Percentiles rank a stretch among this genome's conserved stretches.
Evolutionary conservation across 257 asterid species (phyloP).

Genomic region (Dorcoceras hygrometricum): DNA sequence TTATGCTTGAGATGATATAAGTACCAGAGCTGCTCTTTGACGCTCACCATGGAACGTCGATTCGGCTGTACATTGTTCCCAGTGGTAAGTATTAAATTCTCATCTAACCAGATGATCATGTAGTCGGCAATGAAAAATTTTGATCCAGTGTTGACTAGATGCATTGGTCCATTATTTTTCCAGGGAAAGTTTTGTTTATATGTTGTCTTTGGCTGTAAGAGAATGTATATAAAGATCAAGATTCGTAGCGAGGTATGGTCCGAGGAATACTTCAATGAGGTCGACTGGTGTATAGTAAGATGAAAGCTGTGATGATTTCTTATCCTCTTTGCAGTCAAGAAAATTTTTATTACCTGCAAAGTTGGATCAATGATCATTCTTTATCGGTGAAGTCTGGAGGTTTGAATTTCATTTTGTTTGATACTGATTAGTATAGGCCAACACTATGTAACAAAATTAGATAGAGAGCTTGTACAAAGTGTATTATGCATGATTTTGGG

Average conservation of each 20-base stretch:
- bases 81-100: conserved; percentile 36
- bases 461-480: neutral
- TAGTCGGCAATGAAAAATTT: neutral
- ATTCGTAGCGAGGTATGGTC: conserved; percentile 29
- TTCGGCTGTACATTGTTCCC: conserved; percentile 38
- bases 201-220: conserved; percentile 19
- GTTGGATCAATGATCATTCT: conserved; percentile 21
- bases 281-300: neutral
- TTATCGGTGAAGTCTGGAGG: conserved; percentile 22
- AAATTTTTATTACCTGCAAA: conserved; percentile 7
- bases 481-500: neutral
- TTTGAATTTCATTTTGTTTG: conserved; percentile 31
- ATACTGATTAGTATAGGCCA: conserved; percentile 30
- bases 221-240: conserved; percentile 36
- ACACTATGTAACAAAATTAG: conserved; percentile 17
- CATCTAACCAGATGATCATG: neutral
- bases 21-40: conserved; percentile 13
- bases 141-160: neutral
- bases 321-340: conserved; percentile 10
- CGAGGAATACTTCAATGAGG: conserved; percentile 11
- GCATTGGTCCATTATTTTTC: neutral
- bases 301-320: conserved; percentile 9
- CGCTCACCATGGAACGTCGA: conserved; percentile 21
- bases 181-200: conserved; percentile 31
- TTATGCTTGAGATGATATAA: conserved; percentile 18